Evolutionary conservation across 306 rosid genomes (phyloP), one percentile per base, ranked within the genome.

Genomic region (Ochetophila trinervis): DNA sequence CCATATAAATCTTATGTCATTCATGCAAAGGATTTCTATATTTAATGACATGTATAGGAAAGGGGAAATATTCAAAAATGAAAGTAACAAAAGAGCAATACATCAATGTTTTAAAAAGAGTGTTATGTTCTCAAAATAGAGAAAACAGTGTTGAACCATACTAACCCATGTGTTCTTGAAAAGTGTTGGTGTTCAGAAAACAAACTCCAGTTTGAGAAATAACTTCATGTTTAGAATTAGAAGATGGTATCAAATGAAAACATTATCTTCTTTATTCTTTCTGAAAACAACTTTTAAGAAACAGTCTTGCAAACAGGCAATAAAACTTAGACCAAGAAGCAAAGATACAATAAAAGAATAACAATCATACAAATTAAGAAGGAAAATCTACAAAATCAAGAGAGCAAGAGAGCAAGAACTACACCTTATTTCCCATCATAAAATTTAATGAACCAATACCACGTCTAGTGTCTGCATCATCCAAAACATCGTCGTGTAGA

Each of bases 401-500:
- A 50, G 23, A 52, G 24, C 17, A 30, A 58, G 27, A 50, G 35
- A 52, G 40, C 17, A 30, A 58, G 45, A 63, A 50, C 21, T 19
- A 1, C 60, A 93, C 99, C 97, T 93, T 93, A 71, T 93, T 93
- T 60, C 97, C 99, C 97, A 93, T 90, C 63, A 87, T 76, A 65
- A 68, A 72, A 73, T 93, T 93, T 79, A 93, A 76, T 44, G 99
- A 90, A 62, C 91, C 74, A 76, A 90, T 74, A 63, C 97, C 99
- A 54, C 99, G 96, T 74, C 99, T 84, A 42, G 96, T 93, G 57
- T 89, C 96, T 45, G 99, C 99, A 69, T 93, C 99, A 75, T 93
- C 99, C 85, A 93, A 79, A 36, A 93, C 99, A 75, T 93, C 99
- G 79, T 93, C 99, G 17, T 93, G 99, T 74, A 93, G 90, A 78